Conservation (phyloP, 2,329 filamentous ascomycete genomes). For the Elsinoe perseae region DNA sequence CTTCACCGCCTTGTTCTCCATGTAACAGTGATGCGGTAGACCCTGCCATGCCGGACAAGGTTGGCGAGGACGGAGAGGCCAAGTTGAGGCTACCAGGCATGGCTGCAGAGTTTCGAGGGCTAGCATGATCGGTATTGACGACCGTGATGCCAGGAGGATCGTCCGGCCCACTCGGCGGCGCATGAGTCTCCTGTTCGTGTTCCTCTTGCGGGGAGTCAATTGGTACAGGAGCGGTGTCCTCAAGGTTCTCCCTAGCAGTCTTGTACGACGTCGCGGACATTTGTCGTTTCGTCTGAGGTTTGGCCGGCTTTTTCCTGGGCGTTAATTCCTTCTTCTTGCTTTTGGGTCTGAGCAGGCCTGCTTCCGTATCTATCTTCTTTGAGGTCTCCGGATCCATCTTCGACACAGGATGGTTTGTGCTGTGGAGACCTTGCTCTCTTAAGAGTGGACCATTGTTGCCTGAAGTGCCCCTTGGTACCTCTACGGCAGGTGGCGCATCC, state of each 20-base stretch:
- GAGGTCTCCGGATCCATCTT: slow-evolving; percentile 1
- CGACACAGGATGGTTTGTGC: not conserved
- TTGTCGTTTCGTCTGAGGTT: slow-evolving; percentile 3
- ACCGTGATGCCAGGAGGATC: not conserved
- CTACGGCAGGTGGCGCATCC: slow-evolving; percentile 26
- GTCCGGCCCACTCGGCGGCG: not conserved
- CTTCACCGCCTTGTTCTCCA: not conserved
- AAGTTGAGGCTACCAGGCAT: slow-evolving; percentile 15
- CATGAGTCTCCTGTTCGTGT: not conserved
- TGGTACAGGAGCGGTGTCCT: slow-evolving; percentile 1
- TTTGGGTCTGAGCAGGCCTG: slow-evolving; percentile 8
- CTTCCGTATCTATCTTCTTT: slow-evolving; percentile 1
- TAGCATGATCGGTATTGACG: not conserved
- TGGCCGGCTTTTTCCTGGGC: not conserved
- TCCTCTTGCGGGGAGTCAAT: slow-evolving; percentile 2
- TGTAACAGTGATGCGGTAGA: slow-evolving; percentile 13
- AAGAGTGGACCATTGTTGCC: not conserved
- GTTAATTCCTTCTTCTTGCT: slow-evolving; percentile 20
- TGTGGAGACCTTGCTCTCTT: not conserved
- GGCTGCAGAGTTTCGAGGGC: slow-evolving; percentile 3
- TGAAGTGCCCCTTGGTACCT: slow-evolving; percentile 24
- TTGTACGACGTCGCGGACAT: slow-evolving; percentile 15
- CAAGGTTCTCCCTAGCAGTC: slow-evolving; percentile 14
- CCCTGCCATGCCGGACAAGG: slow-evolving; percentile 10
- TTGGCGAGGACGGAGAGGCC: slow-evolving; percentile 7